Base-by-base conservation (phyloP, 2,329 filamentous ascomycete species). In the Venturiaceae sp. region DNA sequence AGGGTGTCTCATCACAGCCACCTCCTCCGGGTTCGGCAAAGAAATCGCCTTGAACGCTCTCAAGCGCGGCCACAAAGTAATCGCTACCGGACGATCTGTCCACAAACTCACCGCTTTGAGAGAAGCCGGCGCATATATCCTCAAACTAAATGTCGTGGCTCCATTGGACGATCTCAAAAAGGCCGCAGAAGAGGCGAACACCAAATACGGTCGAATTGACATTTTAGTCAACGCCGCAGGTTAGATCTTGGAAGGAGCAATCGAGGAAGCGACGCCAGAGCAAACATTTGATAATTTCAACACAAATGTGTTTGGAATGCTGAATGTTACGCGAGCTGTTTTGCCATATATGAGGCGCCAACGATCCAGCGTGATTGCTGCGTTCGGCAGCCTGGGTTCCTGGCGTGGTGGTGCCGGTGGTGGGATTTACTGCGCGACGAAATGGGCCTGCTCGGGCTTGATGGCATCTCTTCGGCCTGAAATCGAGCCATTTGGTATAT, bases 1-100 rank as follows among this genome's bases (percentile, higher is more conserved):
- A 37, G 72, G 78, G 13, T 80, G 76, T 75, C 72, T 80, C 64
- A 77, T 80, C 61, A 80, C 74, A 8, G 78, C 76, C n/a, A 72
- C 72, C 2, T 75, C 74, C 36, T 72, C 67, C 13, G 78, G 78
- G 55, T 72, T 81, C 60, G 78, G 79, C 37, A 69, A 75, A 41
- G 67, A 70, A 60, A 68, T 80, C 3, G 71, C 72, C 33, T 71
- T 76, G 16, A 69, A 72, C 26, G 74, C 71, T 34, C 73, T 79
- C 55, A 64, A 66, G 1, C 69, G 71, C 5, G 75, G 77, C 16
- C 74, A 81, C 63, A 70, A 66, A 41, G 77, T 80, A 58, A 73
- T 82, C 53, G 77, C 76, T n/a, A 73, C 75, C 9, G 72, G 74
- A 7, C 76, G 78, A 28, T 72, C 68, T 58, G 65, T 69, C 1